These are phyloP conservation scores for Leishmania aethiopica DNA, from an alignment of 208 protist species.

Conservation along the genomic window DNA sequence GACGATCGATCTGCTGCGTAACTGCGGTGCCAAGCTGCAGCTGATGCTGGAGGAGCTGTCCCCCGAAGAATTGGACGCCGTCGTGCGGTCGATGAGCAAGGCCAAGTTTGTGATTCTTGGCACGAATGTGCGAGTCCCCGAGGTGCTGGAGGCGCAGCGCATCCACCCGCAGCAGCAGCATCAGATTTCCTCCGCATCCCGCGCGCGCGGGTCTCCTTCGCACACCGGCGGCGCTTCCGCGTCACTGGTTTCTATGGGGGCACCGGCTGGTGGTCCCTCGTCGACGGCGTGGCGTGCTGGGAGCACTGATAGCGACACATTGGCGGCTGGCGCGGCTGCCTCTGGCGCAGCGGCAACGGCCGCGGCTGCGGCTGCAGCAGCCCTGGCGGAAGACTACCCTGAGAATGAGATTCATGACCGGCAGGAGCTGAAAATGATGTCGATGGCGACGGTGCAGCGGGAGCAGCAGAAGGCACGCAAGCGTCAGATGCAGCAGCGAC, in stretches of 20 bases:
- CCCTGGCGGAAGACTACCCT: conserved; percentile 69
- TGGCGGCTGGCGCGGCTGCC: neutral
- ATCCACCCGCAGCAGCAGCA: neutral
- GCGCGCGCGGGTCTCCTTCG: conserved; percentile 6
- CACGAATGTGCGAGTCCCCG: conserved; percentile 56
- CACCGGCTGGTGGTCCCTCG: neutral
- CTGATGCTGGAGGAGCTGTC: conserved; percentile 65
- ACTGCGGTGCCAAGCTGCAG: conserved; percentile 61
- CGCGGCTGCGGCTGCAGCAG: neutral
- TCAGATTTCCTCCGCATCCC: conserved; percentile 11
- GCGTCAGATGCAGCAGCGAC: conserved; percentile 54
- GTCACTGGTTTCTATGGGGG: neutral
- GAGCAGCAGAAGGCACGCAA: conserved; percentile 88
- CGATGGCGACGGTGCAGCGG: conserved; percentile 82
- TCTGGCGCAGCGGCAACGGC: neutral
- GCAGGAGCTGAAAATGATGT: conserved; percentile 90
- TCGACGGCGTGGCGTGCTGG: neutral
- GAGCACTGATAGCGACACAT: neutral
- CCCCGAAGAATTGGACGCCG: conserved; percentile 47
- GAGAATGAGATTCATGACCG: conserved; percentile 90
- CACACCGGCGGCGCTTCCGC: neutral
- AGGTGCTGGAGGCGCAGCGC: conserved; percentile 37
- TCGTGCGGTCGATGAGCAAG: conserved; percentile 31
- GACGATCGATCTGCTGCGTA: conserved; percentile 55
- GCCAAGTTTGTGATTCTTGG: conserved; percentile 40